Conservation (phyloP, 768 basidiomycete genomes). For the Hemileccinum rubropunctum region DNA sequence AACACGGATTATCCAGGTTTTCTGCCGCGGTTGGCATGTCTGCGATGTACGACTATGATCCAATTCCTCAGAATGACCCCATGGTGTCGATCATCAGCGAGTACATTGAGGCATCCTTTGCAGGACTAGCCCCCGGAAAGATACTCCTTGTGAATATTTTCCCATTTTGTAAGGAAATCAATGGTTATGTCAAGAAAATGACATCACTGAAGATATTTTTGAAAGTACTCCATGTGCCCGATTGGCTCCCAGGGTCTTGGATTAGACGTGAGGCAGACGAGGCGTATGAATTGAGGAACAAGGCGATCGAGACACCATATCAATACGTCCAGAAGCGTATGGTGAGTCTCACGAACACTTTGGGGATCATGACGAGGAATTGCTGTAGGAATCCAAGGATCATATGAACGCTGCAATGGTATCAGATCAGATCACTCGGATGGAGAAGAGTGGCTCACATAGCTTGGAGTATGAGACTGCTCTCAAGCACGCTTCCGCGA, state of each 20-base stretch:
- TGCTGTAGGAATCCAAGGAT: background rate
- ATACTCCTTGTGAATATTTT: background rate
- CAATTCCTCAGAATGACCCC: slow-evolving; percentile 1
- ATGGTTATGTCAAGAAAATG: background rate
- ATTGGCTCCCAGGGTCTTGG: slow-evolving; percentile 15
- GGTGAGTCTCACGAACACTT: background rate
- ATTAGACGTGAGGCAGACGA: slow-evolving; percentile 1
- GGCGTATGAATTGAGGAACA: background rate
- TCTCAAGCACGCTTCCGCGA: slow-evolving; percentile 1
- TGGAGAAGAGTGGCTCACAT: slow-evolving; percentile 1
- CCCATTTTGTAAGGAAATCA: slow-evolving; percentile 5
- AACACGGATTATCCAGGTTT: background rate
- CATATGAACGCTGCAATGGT: slow-evolving; percentile 3
- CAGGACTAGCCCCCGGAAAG: background rate
- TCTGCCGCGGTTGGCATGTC: slow-evolving; percentile 1
- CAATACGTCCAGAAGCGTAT: background rate
- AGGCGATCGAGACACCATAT: slow-evolving; percentile 3
- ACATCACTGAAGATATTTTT: background rate
- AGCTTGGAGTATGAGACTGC: background rate
- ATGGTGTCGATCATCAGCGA: slow-evolving; percentile 1
- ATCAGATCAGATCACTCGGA: slow-evolving; percentile 6
- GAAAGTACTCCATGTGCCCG: slow-evolving; percentile 21
- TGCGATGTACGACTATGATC: slow-evolving; percentile 5
- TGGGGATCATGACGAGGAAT: background rate
- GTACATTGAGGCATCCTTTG: background rate